These are phyloP conservation scores for Aurinia saxatilis DNA, from an alignment of 345 rosid species.

Conservation along the genomic window DNA sequence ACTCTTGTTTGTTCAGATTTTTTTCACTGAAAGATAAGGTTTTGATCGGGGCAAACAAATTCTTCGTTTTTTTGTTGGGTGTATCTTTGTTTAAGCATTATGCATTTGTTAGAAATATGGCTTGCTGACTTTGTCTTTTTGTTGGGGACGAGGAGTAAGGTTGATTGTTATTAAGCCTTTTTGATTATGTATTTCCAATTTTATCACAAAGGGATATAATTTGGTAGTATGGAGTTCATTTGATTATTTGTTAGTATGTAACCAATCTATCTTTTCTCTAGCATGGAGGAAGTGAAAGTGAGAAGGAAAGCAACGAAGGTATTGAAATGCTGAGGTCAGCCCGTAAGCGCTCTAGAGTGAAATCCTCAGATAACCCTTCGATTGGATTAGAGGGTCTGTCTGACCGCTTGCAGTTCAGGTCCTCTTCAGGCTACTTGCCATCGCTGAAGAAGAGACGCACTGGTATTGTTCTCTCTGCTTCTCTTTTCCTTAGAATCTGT, in stretches of 20 bases:
- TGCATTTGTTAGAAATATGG: constrained; percentile 2
- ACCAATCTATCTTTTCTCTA: constrained; percentile 6
- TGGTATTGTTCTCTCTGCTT: constrained; percentile 35
- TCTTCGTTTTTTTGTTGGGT: neutral
- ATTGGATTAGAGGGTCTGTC: constrained; percentile 43
- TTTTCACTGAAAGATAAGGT: constrained; percentile 1
- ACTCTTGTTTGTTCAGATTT: constrained; percentile 3
- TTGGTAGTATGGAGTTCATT: constrained; percentile 7
- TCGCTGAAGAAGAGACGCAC: constrained; percentile 59
- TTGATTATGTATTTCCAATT: constrained; percentile 1
- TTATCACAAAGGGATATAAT: neutral
- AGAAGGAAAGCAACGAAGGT: constrained; percentile 53
- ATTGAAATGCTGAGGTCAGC: constrained; percentile 37
- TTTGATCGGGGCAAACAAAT: neutral
- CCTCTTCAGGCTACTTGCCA: constrained; percentile 55
- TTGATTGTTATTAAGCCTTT: neutral
- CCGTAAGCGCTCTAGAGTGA: constrained; percentile 45
- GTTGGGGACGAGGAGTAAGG: neutral
- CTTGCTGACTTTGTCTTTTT: neutral
- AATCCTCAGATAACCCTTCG: constrained; percentile 33
- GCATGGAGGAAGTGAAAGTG: constrained; percentile 76
- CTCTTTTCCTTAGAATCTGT: constrained; percentile 20
- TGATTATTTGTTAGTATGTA: constrained; percentile 5
- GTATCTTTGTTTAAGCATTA: constrained; percentile 5
- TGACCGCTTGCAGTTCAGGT: constrained; percentile 62